Evolutionary conservation across 2,329 filamentous ascomycete species (phyloP), one percentile per base, ranked within the genome.

Genomic region (Helotiales sp.): DNA sequence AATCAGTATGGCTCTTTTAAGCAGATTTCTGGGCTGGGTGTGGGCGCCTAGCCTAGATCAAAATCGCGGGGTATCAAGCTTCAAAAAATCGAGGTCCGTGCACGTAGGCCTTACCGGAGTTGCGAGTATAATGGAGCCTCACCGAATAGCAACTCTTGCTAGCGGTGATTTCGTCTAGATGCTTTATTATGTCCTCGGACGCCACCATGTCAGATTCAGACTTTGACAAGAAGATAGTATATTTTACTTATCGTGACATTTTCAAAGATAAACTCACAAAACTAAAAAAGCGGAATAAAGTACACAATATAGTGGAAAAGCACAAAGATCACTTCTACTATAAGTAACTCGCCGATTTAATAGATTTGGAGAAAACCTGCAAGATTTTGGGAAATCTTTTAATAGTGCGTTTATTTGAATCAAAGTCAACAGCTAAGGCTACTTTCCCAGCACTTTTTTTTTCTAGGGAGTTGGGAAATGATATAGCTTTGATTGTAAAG

Each of bases 231-330:
- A 17, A 63, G 58, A 54, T 54, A 54, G 65, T 69, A 3, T 69
- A 69, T 63, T 37, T 69, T 65, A 65, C 65, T 52, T 69, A 69
- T 67, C 68, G 65, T 43, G 65, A 69, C 20, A 65, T 69, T 65
- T 69, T 69, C 65, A 69, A 67, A 69, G 61, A 50, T 63, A 60
- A 63, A 45, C 68, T 69, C 50, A 62, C 68, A 50, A 67, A 67
- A 58, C 62, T 67, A 43, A 67, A 65, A 58, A 69, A 69, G 30
- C 63, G 59, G 63, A 49, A 6, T 55, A 69, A 69, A 52, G 49
- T 69, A 54, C 66, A 63, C 30, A 69, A 64, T 61, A 55, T 69
- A 15, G 49, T 66, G 37, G 59, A 63, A 59, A 66, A 66, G 28
- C 66, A 66, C 52, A 66, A 69, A 69, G 59, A 66, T 66, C 50